Percentiles rank a stretch among this genome's conserved stretches.
Evolutionary conservation across 306 rosid genomes (phyloP).

Genomic region (Corylus avellana): DNA sequence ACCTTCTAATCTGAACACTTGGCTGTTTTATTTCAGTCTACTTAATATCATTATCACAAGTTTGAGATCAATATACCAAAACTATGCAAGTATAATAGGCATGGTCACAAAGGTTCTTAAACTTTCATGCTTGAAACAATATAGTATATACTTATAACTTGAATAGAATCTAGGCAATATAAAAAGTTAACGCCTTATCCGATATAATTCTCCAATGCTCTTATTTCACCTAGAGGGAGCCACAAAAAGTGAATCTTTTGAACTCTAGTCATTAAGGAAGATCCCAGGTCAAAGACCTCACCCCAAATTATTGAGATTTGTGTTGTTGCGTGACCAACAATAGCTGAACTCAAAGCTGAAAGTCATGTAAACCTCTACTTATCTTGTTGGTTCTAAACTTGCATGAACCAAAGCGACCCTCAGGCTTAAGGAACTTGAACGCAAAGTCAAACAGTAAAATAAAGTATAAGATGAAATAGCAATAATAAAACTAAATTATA

Average conservation of each 20-base stretch:
- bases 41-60: neutral
- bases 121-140: neutral
- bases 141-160: neutral
- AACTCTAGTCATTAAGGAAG: neutral
- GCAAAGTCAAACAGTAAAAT: neutral
- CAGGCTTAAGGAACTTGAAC: neutral
- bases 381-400: too few species aligned
- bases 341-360: neutral
- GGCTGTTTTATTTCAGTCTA: neutral
- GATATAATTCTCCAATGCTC: neutral
- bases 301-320: neutral
- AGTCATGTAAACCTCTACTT: too few species aligned
- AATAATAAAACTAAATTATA: neutral
- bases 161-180: neutral
- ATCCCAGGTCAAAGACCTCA: neutral
- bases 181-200: neutral
- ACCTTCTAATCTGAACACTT: neutral
- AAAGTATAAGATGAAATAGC: conserved; percentile 10
- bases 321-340: neutral
- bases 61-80: neutral
- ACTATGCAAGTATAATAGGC: neutral
- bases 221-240: neutral
- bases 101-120: neutral
- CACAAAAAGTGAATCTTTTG: neutral
- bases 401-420: too few species aligned